Evolutionary conservation across 2,329 filamentous ascomycete genomes (phyloP), one percentile per base, ranked within the genome.

Genomic region (Talaromyces sp.): DNA sequence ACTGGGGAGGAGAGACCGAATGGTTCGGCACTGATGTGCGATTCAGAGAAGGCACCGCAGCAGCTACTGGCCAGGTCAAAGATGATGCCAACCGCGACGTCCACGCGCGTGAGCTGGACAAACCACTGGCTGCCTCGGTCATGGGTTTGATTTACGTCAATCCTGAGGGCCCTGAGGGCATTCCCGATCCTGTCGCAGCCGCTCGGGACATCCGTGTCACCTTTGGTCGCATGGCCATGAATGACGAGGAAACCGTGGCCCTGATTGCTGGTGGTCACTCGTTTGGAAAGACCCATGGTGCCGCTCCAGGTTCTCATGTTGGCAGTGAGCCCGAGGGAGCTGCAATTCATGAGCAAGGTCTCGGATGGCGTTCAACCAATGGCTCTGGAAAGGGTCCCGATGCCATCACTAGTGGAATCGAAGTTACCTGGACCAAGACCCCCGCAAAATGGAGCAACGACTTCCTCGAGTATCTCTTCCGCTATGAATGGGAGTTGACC

Each of bases 111-210:
- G 82, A 90, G 28, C 82, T 91, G 5, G 88, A 92, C 77, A 75
- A 82, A 69, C 89, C 89, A 2, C 75, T 92, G 14, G 89, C 80
- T 7, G 86, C 89, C 51, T 81, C 87, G 33, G 85, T 89, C 77
- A 89, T 90, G 86, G 89, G 89, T 71, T 78, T 93, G 69, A 92
- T 93, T 73, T 93, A 93, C 73, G 89, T 92, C 64, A 92, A 93
- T 79, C 89, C 90, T 2, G 88, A 92, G 75, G 89, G 90, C 7
- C 90, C 90, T 31, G 87, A 92, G 67, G 89, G 86, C 63, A 83
- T 84, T 60, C 87, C 89, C 3, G 89, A 92, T 70, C 87, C 89
- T 23, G 75, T 87, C 47, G 87, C 87, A 14, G 83, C 90, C 1
- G 90, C 86, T 50, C 77, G 82, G 61, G 90, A 93, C 69, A 92